A percentile compares a stretch with the other conserved stretches of the same genome.
Evolutionary conservation across 2,329 filamentous ascomycete genomes (phyloP).

Genomic region (Sphaceloma murrayae): DNA sequence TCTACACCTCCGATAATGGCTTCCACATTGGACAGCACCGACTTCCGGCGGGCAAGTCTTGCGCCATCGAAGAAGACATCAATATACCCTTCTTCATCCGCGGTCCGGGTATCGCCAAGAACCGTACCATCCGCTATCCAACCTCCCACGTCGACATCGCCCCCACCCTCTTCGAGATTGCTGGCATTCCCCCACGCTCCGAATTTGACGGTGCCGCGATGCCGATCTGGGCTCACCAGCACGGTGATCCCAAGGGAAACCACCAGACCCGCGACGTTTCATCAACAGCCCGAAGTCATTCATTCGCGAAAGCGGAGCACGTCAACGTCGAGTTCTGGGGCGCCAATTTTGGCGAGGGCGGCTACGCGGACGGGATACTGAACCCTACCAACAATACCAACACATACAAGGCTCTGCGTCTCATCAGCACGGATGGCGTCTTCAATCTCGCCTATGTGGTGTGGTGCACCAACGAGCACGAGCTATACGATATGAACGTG

Average conservation of each 20-base stretch:
- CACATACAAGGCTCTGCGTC: constrained; percentile 27
- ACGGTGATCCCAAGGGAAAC: not conserved
- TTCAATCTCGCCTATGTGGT: constrained; percentile 58
- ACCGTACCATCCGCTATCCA: constrained; percentile 37
- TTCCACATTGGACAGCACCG: constrained; percentile 53
- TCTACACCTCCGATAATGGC: constrained; percentile 53
- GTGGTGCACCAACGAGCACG: constrained; percentile 59
- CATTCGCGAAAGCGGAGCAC: constrained; percentile 37
- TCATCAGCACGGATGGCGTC: constrained; percentile 20
- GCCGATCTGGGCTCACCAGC: constrained; percentile 25
- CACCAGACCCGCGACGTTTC: no score
- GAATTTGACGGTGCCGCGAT: constrained; percentile 52
- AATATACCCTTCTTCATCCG: constrained; percentile 51
- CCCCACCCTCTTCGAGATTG: constrained; percentile 46
- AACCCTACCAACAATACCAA: constrained; percentile 20
- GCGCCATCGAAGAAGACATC: constrained; percentile 51
- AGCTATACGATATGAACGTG: constrained; percentile 47
- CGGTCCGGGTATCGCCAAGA: constrained; percentile 45
- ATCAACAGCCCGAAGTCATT: no score
- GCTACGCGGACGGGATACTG: constrained; percentile 24
- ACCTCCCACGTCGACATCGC: constrained; percentile 57
- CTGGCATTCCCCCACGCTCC: constrained; percentile 32
- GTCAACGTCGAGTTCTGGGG: constrained; percentile 37
- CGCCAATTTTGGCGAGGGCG: constrained; percentile 27
- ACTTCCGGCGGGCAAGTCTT: constrained; percentile 49